These are phyloP conservation scores for Phyllosticta citrichinensis DNA, from an alignment of 2,329 filamentous ascomycete species.

Conservation along the genomic window DNA sequence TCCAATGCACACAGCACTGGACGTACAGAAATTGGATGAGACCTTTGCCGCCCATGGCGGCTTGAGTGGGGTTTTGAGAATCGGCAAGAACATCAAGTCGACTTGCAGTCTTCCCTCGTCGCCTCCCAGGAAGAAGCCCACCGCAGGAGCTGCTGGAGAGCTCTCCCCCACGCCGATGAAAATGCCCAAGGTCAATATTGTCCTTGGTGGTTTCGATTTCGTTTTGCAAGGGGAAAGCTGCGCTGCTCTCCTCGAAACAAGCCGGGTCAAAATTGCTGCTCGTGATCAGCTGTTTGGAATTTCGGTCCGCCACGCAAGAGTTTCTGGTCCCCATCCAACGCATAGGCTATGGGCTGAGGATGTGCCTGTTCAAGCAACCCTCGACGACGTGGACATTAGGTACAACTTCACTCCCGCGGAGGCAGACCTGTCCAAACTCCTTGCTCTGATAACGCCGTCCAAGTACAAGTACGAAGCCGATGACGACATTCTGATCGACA, in stretches of 20 bases:
- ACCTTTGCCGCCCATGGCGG: conserved; percentile 84
- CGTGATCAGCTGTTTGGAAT: conserved; percentile 63
- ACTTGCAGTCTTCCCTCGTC: conserved; percentile 45
- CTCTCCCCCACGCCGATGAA: conserved; percentile 17
- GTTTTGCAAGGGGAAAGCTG: conserved; percentile 71
- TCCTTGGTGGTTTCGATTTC: conserved; percentile 67
- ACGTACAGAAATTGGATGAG: conserved; percentile 74
- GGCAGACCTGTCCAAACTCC: conserved; percentile 66
- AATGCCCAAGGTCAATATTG: conserved; percentile 57
- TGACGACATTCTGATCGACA: conserved; percentile 92
- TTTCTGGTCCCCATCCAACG: conserved; percentile 58
- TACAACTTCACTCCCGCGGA: conserved; percentile 66
- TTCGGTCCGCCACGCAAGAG: conserved; percentile 62
- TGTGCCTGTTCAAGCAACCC: conserved; percentile 40
- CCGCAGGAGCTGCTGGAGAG: background rate
- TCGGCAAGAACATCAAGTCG: conserved; percentile 75
- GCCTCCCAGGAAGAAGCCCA: conserved; percentile 20
- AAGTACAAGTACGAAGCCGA: conserved; percentile 82
- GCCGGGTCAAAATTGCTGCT: conserved; percentile 70
- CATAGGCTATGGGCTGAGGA: conserved; percentile 35
- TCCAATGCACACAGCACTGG: conserved; percentile 64
- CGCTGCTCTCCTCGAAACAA: conserved; percentile 63
- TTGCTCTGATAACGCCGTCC: conserved; percentile 83
- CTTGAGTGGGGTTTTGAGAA: conserved; percentile 78
- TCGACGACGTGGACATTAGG: conserved; percentile 60